A percentile compares a stretch with the other conserved stretches of the same genome.
Evolutionary conservation across 345 rosid genomes (phyloP).

Genomic region (Salix viminalis): DNA sequence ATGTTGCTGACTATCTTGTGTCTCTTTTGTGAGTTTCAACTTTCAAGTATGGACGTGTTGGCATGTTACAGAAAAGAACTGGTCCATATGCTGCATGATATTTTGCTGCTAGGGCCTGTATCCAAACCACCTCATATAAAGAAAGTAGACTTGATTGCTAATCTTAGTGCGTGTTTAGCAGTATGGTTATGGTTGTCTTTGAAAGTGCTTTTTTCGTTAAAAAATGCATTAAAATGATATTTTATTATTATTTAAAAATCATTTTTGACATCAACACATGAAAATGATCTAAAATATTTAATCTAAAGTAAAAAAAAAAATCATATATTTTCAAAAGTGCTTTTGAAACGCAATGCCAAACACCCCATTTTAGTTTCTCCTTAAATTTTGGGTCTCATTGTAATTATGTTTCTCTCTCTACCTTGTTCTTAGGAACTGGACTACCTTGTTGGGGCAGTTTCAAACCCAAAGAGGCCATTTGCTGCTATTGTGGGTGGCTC

Average conservation of each 20-base stretch:
- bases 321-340: too few species aligned
- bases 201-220: too few species aligned
- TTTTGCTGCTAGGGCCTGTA: neutral
- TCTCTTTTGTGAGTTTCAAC: neutral
- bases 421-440: slow-evolving; percentile 64
- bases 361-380: neutral
- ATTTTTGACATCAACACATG: too few species aligned
- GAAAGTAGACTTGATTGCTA: neutral
- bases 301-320: too few species aligned
- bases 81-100: neutral
- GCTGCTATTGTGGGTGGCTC: slow-evolving; percentile 97
- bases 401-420: neutral
- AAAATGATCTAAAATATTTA: too few species aligned
- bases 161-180: neutral
- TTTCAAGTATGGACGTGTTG: neutral
- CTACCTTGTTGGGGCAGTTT: slow-evolving; percentile 92
- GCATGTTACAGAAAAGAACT: neutral
- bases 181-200: too few species aligned
- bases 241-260: too few species aligned
- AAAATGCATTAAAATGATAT: too few species aligned
- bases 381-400: neutral
- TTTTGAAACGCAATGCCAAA: too few species aligned
- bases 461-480: slow-evolving; percentile 86
- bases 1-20: neutral
- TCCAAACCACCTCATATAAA: neutral